A percentile compares a stretch with the other conserved stretches of the same genome.
Conservation (phyloP, 2,329 filamentous ascomycete genomes). For the Massarina eburnea region DNA sequence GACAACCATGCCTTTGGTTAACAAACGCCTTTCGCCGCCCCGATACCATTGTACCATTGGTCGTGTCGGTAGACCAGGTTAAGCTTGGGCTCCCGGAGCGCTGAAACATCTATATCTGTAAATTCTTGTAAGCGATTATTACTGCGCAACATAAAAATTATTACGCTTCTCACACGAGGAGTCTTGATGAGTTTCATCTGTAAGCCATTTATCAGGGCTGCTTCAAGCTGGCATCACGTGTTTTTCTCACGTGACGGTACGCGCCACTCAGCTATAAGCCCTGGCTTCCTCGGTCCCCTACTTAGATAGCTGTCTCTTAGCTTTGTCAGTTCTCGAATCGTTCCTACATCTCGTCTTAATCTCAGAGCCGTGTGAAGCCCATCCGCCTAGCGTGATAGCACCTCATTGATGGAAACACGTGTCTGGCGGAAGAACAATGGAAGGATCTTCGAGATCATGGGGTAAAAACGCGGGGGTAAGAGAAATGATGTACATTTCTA, state of each 20-base stretch:
- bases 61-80: not conserved
- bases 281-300: too few relatives aligned
- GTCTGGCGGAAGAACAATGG: not conserved
- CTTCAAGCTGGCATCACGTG: too few relatives aligned
- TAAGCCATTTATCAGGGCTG: too few relatives aligned
- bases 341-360: not conserved
- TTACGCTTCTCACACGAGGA: too few relatives aligned
- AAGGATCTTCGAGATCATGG: not conserved
- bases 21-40: not conserved
- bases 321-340: too few relatives aligned
- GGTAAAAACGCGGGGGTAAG: not conserved
- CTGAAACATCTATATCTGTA: not conserved
- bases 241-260: too few relatives aligned
- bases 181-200: too few relatives aligned
- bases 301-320: too few relatives aligned
- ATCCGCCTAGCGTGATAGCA: not conserved
- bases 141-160: too few relatives aligned
- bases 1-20: not conserved
- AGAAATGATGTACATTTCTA: not conserved
- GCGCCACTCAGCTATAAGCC: too few relatives aligned
- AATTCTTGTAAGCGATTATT: too few relatives aligned
- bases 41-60: not conserved
- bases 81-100: not conserved
- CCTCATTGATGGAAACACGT: conserved; percentile 4
- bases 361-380: not conserved